These are phyloP conservation scores for Kwoniella shandongensis DNA, from an alignment of 768 basidiomycete species.

Conservation along the genomic window DNA sequence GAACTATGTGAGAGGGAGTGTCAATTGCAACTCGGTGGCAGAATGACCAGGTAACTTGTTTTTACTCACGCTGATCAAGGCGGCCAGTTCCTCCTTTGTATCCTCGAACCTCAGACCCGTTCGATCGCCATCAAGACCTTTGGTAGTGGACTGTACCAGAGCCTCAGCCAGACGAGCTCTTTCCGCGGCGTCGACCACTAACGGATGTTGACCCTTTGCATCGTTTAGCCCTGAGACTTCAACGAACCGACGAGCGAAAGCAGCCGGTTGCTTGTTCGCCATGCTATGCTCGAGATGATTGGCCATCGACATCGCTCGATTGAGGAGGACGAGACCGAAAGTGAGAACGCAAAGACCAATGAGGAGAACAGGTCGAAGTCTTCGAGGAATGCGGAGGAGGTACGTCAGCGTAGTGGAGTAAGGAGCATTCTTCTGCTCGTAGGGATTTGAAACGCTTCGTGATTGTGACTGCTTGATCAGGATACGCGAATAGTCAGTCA, in stretches of 20 bases:
- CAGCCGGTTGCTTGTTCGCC: conserved; percentile 13
- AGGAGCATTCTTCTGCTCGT: conserved; percentile 17
- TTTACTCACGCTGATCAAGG: conserved; percentile 42
- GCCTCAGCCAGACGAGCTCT: conserved; percentile 11
- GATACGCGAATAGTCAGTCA: neutral
- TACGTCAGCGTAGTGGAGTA: conserved; percentile 38
- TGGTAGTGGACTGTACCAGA: neutral
- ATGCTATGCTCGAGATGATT: conserved; percentile 18
- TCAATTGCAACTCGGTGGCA: conserved; percentile 13
- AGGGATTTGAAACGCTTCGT: conserved; percentile 22
- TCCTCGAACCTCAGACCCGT: conserved; percentile 21
- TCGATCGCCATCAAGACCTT: neutral
- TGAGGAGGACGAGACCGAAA: conserved; percentile 32
- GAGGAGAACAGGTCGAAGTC: conserved; percentile 36
- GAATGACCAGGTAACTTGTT: neutral
- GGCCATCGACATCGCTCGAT: conserved; percentile 22
- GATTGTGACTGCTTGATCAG: neutral
- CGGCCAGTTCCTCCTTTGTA: conserved; percentile 39
- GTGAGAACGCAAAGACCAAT: conserved; percentile 33
- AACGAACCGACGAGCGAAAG: conserved; percentile 15
- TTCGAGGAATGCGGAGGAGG: conserved; percentile 48
- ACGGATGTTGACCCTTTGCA: conserved; percentile 13
- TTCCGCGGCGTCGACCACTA: conserved; percentile 17
- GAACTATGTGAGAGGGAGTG: conserved; percentile 29
- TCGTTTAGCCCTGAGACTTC: conserved; percentile 9